A percentile compares a stretch with the other conserved stretches of the same genome.
Conservation (phyloP, 495 filamentous ascomycete genomes). For the Trichocladium uniseriatum region DNA sequence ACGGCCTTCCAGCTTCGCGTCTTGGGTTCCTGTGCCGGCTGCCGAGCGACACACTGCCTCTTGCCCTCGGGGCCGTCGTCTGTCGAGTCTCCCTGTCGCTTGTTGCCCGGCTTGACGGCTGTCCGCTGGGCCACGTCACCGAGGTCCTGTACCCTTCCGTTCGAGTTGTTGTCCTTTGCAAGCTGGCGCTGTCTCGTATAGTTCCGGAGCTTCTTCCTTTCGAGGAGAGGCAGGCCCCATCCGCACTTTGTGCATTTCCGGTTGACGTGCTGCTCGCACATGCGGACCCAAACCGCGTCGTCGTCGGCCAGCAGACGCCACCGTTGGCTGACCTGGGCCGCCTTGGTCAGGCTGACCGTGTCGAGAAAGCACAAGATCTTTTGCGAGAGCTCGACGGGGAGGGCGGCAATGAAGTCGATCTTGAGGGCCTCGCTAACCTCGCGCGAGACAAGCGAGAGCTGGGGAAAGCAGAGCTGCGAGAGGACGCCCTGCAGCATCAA, state of each 20-base stretch:
- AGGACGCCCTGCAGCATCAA: conserved; percentile 94
- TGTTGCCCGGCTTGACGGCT: conserved; percentile 20
- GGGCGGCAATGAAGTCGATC: conserved; percentile 84
- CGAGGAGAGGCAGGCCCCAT: conserved; percentile 84
- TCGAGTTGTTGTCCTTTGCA: conserved; percentile 23
- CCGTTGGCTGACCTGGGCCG: conserved; percentile 82
- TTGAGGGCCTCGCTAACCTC: conserved; percentile 84
- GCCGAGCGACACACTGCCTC: conserved; percentile 36
- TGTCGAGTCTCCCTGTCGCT: conserved; percentile 23
- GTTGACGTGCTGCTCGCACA: conserved; percentile 97
- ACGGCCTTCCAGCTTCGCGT: conserved; percentile 79
- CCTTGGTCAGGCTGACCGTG: conserved; percentile 92
- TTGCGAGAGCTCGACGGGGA: conserved; percentile 85
- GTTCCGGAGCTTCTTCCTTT: conserved; percentile 77
- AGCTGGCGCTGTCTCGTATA: conserved; percentile 73
- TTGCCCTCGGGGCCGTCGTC: conserved; percentile 33
- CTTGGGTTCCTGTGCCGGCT: conserved; percentile 17
- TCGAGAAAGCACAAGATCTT: conserved; percentile 91
- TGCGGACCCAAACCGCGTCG: conserved; percentile 95
- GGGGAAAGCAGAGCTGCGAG: conserved; percentile 92
- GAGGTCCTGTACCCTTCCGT: conserved; percentile 23
- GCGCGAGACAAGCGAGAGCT: conserved; percentile 82
- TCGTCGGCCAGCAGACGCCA: conserved; percentile 89
- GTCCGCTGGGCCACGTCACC: conserved; percentile 4
- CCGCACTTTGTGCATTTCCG: conserved; percentile 95